Conservation (phyloP, 2,329 filamentous ascomycete species). For the Ophiostoma sp. region DNA sequence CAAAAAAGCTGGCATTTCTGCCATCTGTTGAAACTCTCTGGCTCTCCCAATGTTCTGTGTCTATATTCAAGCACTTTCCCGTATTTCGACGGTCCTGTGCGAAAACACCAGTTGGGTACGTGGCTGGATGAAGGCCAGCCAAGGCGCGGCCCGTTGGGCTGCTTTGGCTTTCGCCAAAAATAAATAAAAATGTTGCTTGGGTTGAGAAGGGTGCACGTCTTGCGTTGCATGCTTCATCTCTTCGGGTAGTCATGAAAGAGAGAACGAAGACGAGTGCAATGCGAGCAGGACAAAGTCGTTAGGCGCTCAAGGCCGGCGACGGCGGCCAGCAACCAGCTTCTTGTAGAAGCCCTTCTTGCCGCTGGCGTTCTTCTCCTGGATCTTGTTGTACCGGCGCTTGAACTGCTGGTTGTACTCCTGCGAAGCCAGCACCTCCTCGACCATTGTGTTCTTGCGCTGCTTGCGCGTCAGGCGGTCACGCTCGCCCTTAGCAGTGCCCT, state of each 20-base stretch:
- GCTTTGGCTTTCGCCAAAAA: neutral
- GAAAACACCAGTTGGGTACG: neutral
- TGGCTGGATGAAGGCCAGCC: neutral
- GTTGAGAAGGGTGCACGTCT: neutral
- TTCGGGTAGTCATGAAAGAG: neutral
- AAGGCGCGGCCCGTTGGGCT: slow-evolving; percentile 14
- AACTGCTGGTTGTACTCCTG: slow-evolving; percentile 70
- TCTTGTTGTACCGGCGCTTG: slow-evolving; percentile 82
- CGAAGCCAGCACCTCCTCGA: slow-evolving; percentile 76
- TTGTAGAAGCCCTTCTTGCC: slow-evolving; percentile 92
- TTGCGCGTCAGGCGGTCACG: slow-evolving; percentile 79
- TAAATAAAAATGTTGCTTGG: neutral
- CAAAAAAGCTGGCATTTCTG: slow-evolving; percentile 10
- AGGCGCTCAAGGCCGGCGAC: slow-evolving; percentile 30
- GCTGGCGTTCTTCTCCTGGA: slow-evolving; percentile 78
- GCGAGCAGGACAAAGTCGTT: neutral
- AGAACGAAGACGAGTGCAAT: neutral
- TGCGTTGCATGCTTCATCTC: neutral
- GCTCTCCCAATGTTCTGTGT: neutral
- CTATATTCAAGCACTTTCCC: neutral
- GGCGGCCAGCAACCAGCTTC: slow-evolving; percentile 58
- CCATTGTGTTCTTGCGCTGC: slow-evolving; percentile 81
- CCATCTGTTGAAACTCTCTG: neutral
- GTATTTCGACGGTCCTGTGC: neutral
- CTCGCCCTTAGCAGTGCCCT: slow-evolving; percentile 86